phyloP scores from a whole-genome alignment of 176 grass and related monocot species.

The Thalia dealbata region DNA sequence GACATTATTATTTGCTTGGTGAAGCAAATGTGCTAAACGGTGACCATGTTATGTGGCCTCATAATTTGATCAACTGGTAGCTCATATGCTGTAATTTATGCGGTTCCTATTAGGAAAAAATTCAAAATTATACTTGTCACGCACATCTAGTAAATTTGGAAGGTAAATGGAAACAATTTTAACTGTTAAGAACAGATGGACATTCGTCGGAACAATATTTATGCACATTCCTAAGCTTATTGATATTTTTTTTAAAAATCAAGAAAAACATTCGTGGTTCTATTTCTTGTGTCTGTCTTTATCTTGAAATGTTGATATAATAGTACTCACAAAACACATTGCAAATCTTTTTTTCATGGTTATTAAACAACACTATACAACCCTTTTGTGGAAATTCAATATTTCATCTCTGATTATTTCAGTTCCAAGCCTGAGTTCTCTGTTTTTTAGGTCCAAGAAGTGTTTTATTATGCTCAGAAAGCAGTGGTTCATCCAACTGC shows the following conservation, averaged over 20 bases:
- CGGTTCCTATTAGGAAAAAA: not conserved
- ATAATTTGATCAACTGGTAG: not conserved
- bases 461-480: constrained; percentile 96
- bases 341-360: not conserved
- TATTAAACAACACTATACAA: not conserved
- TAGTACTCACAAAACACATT: not conserved
- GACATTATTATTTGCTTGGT: not conserved
- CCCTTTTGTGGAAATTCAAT: not conserved
- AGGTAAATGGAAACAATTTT: too few relatives aligned
- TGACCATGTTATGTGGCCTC: not conserved
- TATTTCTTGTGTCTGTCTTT: not conserved
- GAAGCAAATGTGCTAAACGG: not conserved
- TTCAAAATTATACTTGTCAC: too few relatives aligned
- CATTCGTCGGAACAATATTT: not conserved
- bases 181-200: too few relatives aligned
- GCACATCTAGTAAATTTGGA: too few relatives aligned
- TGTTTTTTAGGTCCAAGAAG: constrained; percentile 59
- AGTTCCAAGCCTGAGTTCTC: not conserved
- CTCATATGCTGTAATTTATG: not conserved
- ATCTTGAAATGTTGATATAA: not conserved
- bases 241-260: not conserved
- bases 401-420: not conserved
- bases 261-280: too few relatives aligned
- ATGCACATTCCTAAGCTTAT: not conserved
- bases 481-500: constrained; percentile 94